Conservation (phyloP, 2,329 filamentous ascomycete genomes). For the Anthostomella pinea region DNA sequence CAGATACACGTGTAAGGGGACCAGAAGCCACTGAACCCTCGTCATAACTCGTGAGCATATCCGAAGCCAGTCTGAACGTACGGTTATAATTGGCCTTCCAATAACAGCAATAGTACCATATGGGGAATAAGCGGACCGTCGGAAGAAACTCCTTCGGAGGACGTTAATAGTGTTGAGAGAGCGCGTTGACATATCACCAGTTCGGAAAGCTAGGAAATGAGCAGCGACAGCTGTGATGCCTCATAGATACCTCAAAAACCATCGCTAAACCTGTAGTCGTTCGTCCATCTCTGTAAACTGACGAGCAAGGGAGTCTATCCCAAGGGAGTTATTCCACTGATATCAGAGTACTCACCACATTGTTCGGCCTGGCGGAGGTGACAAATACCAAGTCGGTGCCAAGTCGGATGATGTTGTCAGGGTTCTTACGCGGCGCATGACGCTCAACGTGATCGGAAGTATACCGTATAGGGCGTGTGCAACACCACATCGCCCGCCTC, state of each 20-base stretch:
- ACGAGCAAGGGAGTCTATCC: background rate
- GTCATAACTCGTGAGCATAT: too few species aligned
- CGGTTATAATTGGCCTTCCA: too few species aligned
- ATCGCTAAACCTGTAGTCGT: constrained; percentile 34
- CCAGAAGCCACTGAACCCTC: too few species aligned
- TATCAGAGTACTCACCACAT: constrained; percentile 35
- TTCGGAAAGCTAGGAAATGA: too few species aligned
- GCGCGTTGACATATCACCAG: too few species aligned
- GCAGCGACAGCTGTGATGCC: too few species aligned
- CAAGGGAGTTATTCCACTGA: background rate
- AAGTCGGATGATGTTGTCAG: constrained; percentile 49
- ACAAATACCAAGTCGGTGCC: constrained; percentile 57
- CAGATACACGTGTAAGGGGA: too few species aligned
- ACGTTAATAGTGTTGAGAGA: too few species aligned
- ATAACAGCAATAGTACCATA: too few species aligned
- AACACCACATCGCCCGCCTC: constrained; percentile 41
- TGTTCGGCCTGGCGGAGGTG: constrained; percentile 48
- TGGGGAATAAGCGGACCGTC: too few species aligned
- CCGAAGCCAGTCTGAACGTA: too few species aligned
- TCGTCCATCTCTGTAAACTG: constrained; percentile 35
- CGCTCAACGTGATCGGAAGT: constrained; percentile 38
- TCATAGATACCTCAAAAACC: constrained; percentile 20
- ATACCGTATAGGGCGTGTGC: constrained; percentile 36
- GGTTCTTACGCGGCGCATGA: constrained; percentile 55
- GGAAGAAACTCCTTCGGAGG: too few species aligned